These are phyloP conservation scores for Ascocoryne sarcoides DNA, from an alignment of 2,329 filamentous ascomycete species.

Conservation along the genomic window DNA sequence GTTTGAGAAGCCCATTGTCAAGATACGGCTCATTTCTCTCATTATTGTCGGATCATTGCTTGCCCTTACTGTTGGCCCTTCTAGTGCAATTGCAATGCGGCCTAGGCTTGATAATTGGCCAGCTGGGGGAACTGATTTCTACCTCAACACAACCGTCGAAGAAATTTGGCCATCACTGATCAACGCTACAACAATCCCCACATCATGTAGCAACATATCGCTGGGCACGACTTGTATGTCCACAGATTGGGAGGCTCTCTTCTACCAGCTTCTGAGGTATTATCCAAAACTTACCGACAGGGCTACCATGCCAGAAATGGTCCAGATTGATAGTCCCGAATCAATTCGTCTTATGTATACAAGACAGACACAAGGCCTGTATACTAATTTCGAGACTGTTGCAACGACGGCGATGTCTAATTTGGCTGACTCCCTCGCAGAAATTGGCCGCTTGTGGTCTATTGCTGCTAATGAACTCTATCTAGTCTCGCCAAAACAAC, in stretches of 20 bases:
- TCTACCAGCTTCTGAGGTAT: background rate
- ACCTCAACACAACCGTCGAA: background rate
- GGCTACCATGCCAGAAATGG: background rate
- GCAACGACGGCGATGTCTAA: background rate
- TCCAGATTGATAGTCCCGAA: background rate
- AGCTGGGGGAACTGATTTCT: conserved; percentile 6
- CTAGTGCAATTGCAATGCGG: background rate
- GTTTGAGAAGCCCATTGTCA: background rate
- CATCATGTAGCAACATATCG: background rate
- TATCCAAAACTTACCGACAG: background rate
- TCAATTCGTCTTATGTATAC: background rate
- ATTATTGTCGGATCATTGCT: conserved; percentile 4
- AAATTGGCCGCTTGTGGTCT: background rate
- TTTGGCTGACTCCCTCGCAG: background rate
- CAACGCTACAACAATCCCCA: background rate
- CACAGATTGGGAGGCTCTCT: background rate
- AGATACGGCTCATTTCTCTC: conserved; percentile 2
- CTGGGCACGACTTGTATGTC: background rate
- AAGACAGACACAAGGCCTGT: background rate
- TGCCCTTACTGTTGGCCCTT: conserved; percentile 6
- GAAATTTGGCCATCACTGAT: background rate
- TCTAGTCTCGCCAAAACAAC: background rate
- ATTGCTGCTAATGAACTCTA: background rate
- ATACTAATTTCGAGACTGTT: background rate
- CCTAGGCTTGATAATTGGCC: conserved; percentile 5